Evolutionary conservation across 2,329 filamentous ascomycete genomes (phyloP).

Genomic region (Aspergillus brasiliensis): DNA sequence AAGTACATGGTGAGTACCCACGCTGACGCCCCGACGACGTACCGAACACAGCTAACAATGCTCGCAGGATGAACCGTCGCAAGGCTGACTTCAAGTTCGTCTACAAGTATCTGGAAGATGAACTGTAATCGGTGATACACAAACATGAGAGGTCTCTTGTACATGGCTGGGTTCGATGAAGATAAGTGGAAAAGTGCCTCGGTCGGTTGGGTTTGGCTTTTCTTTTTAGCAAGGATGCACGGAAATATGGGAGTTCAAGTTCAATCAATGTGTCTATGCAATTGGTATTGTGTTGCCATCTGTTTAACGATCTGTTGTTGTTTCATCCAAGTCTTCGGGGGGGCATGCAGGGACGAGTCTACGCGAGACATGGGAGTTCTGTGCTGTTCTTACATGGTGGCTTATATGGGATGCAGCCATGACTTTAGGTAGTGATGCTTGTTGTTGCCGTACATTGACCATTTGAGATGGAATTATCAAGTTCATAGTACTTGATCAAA

Average conservation of each 20-base stretch:
- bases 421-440: conserved; percentile 7
- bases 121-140: conserved; percentile 59
- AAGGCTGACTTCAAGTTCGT: conserved; percentile 98
- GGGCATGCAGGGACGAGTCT: conserved; percentile 2
- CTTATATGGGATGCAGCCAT: conserved; percentile 21
- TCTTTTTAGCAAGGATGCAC: background rate
- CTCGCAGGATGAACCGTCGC: conserved; percentile 88
- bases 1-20: conserved; percentile 77
- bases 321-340: background rate
- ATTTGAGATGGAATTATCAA: conserved; percentile 12
- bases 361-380: conserved; percentile 36
- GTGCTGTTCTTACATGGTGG: conserved; percentile 18
- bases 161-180: conserved; percentile 7
- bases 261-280: conserved; percentile 5
- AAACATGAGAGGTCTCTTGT: conserved; percentile 6
- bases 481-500: background rate
- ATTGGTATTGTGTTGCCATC: conserved; percentile 16
- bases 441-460: conserved; percentile 11
- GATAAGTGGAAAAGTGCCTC: conserved; percentile 4
- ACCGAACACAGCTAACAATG: conserved; percentile 15
- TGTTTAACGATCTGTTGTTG: conserved; percentile 7
- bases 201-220: conserved; percentile 4
- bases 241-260: conserved; percentile 4
- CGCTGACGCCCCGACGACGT: background rate
- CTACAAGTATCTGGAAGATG: conserved; percentile 96